Evolutionary conservation across 2,329 filamentous ascomycete genomes (phyloP).

Genomic region (Ceratocystis huliohia): DNA sequence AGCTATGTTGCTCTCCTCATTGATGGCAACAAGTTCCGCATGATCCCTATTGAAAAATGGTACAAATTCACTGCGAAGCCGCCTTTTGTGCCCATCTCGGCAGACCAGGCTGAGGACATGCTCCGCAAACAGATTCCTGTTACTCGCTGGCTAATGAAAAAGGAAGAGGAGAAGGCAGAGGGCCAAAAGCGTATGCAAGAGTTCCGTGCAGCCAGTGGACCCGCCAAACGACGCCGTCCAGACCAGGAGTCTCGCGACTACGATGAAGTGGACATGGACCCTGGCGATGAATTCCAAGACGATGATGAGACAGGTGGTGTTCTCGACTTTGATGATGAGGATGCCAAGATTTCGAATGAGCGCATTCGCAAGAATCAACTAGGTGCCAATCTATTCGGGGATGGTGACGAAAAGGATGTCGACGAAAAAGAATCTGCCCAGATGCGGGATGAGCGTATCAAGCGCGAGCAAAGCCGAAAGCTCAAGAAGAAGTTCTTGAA

Average conservation of each 20-base stretch:
- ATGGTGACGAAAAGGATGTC: constrained; percentile 55
- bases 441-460: constrained; percentile 53
- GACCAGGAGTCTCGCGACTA: constrained; percentile 38
- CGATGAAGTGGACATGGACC: constrained; percentile 50
- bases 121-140: constrained; percentile 69
- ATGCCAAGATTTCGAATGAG: constrained; percentile 57
- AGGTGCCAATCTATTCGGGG: constrained; percentile 71
- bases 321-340: constrained; percentile 70
- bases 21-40: constrained; percentile 56
- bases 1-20: constrained; percentile 70
- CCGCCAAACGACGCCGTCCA: constrained; percentile 13
- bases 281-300: constrained; percentile 68
- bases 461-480: constrained; percentile 60
- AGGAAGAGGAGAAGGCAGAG: constrained; percentile 43
- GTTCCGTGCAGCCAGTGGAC: constrained; percentile 19
- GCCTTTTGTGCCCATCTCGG: constrained; percentile 61
- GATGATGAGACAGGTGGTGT: constrained; percentile 70
- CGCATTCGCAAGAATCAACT: constrained; percentile 69
- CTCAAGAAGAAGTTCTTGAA: constrained; percentile 71
- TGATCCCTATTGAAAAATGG: constrained; percentile 91
- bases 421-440: constrained; percentile 62
- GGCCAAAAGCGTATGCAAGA: constrained; percentile 49
- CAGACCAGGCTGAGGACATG: constrained; percentile 73
- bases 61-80: constrained; percentile 78
- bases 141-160: constrained; percentile 67